Base-by-base conservation (phyloP, 352 stramenopile species). In the Globisporangium nagaii region DNA sequence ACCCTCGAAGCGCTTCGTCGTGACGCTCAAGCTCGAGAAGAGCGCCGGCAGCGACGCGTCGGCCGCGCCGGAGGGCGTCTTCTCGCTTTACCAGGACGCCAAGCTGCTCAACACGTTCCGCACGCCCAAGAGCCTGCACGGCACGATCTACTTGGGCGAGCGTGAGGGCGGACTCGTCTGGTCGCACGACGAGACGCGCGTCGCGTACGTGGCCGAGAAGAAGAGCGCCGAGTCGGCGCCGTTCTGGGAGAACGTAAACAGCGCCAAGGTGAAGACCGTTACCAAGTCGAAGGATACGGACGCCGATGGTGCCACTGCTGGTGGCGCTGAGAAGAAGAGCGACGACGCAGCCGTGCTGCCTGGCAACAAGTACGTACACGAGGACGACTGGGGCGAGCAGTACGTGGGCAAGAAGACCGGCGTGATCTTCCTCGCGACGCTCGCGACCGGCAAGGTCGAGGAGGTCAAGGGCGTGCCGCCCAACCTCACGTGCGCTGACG, bases 321-420 rank as follows among this genome's bases (percentile, higher is more conserved):
- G 22, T 2, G 40, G 56, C 2, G 58, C 72, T 10, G 58, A 53
- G 25, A 56, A 58, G 27, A 60, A 63, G 17, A 52, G 62, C 3
- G 40, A 57, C 10, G 60, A 70, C 10, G 44, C 37, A 0, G 40
- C 48, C 0, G 50, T 56, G 11, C 39, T 72, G 4, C 66, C 70
- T 11, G 76, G 78, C 7, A 59, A 59, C 49, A 86, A 92, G 63
- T 96, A 82, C 54, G 72, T 85, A 40, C 73, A 76, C 32, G 58
- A 88, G 32, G 76, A 90, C 20, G 84, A 96, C 56, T 93, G 82
- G 79, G 86, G 86, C 17, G 86, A 96, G 62, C 83, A 88, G 41
- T 93, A 93, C 56, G 79, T 83, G 8, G 84, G 77, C 36, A 86
- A 91, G 56, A 78, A 80, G 58, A 86, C 70, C 1, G 75, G 73